Base-by-base conservation (phyloP, 768 basidiomycete species). In the Russula foetens region DNA sequence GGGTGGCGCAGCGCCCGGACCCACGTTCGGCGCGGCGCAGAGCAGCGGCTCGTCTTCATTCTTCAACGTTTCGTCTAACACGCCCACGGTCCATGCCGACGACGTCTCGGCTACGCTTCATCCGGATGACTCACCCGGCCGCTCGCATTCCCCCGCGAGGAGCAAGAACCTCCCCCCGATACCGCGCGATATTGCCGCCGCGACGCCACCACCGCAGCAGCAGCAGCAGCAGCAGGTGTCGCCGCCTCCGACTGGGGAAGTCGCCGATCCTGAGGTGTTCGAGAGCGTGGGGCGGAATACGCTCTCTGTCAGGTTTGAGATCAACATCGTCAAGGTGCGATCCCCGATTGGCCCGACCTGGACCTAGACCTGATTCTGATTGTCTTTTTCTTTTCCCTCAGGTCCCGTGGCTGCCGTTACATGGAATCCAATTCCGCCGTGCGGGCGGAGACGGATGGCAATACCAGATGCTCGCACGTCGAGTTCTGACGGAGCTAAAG, bases 401-500 rank as follows among this genome's bases (percentile, higher is more conserved):
- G 93, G 91, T 97, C 3, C 92, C 93, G 49, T 92, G 86, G 85
- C 75, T 98, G 51, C 92, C 93, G 3, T 74, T 98, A n/a, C 90
- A 98, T 72, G 96, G 96, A 3, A 88, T 98, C 47, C 96, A 98
- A 69, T 98, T 98, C 76, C 84, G 96, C 50, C 80, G 96, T 63
- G 81, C 86, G 1, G 83, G 89, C 28, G 96, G 95, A 1, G 91
- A 96, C 66, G 91, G 88, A 0, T 98, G 94, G 94, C 93, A 97
- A 73, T 98, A 98, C 73, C 92, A 95, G 71, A 93, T 93, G 90
- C 81, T 98, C 44, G 94, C 91, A 26, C 80, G 90, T 66, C 80
- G 91, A 60, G 91, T 93, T 43, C 74, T 93, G 67, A 93, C 90
- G 41, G 91, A 93, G 72, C 79, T 93, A 70, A 92, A 92, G 74